Base-by-base conservation (phyloP, 139 green algal species). In the Tetradesmus lagerheimii region DNA sequence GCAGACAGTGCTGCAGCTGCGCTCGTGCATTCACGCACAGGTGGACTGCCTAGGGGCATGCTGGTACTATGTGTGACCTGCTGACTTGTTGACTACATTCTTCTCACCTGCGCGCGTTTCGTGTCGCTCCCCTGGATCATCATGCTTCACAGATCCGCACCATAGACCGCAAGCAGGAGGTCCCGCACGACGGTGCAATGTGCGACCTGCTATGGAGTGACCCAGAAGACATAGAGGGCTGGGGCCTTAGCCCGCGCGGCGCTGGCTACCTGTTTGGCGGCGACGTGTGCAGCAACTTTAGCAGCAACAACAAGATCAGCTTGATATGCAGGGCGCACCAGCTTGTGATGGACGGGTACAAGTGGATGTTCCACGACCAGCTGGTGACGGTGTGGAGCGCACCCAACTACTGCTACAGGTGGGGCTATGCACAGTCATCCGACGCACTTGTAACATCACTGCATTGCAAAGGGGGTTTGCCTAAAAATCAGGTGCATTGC, bases 291-390 rank as follows among this genome's bases (percentile, higher is more conserved):
- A 92, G 89, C 14, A 83, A 95, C 84, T 99, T 99, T 94, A 98
- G 96, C 89, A 92, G 97, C 45, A 92, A 90, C 53, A 99, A 99
- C 91, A 94, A 94, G 71, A 92, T 99, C 50, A 83, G 85, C 41
- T 50, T 89, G 29, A 89, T 89, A 18, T 89, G 85, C 47, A 91
- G 98, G 0, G 98, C 98, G 43, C 98, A 99, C 91, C 97, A 99
- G 95, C 96, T 99, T 64, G 98, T 99, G 23, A 99, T 99, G 98
- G 98, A 99, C 89, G 98, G 98, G 34, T 99, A 99, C 96, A 99
- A 99, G 94, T 97, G 94, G 93, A 99, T 99, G 98, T 99, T 99
- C 88, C 94, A 97, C 89, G 93, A 98, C 75, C 94, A 94, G 86
- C 92, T 99, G 39, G 98, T 99, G 12, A 99, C 98, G 0, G 98